Conservation (phyloP, 2,329 filamentous ascomycete species). For the Amauroascus niger region DNA sequence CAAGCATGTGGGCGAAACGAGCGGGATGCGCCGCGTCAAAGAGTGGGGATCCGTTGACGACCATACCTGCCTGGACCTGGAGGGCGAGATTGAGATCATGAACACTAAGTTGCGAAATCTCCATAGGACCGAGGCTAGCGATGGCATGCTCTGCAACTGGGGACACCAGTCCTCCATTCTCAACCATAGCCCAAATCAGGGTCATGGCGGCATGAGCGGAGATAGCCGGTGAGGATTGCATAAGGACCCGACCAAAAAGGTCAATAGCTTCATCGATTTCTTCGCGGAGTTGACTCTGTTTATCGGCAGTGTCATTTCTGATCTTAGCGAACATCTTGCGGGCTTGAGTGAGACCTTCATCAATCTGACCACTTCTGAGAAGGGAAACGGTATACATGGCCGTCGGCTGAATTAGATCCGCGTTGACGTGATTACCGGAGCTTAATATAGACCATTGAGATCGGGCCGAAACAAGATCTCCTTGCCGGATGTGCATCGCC, state of each 20-base stretch:
- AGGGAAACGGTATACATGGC: constrained; percentile 85
- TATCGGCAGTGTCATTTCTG: constrained; percentile 49
- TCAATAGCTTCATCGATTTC: constrained; percentile 82
- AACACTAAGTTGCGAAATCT: constrained; percentile 46
- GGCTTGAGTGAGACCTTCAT: constrained; percentile 68
- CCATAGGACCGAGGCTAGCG: constrained; percentile 50
- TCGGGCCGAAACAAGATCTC: constrained; percentile 66
- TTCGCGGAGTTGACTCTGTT: constrained; percentile 49
- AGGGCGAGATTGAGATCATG: constrained; percentile 49
- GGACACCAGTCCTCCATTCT: constrained; percentile 54
- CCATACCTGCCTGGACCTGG: constrained; percentile 48
- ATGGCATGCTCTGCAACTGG: constrained; percentile 52
- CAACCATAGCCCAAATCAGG: constrained; percentile 54
- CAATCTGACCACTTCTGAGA: constrained; percentile 72
- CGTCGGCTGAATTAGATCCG: constrained; percentile 71
- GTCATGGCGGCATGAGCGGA: constrained; percentile 49
- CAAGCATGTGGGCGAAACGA: constrained; percentile 53
- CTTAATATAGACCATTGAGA: constrained; percentile 71
- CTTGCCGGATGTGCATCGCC: constrained; percentile 74
- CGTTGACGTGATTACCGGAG: constrained; percentile 46
- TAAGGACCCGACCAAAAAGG: constrained; percentile 52
- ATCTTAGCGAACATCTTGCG: constrained; percentile 83
- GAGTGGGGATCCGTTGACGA: constrained; percentile 32
- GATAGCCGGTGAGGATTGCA: constrained; percentile 43
- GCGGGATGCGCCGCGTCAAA: constrained; percentile 49